Percentiles rank a stretch among this genome's conserved stretches.
Conservation (phyloP, 2,329 filamentous ascomycete genomes). For the Endocalyx cinctus region DNA sequence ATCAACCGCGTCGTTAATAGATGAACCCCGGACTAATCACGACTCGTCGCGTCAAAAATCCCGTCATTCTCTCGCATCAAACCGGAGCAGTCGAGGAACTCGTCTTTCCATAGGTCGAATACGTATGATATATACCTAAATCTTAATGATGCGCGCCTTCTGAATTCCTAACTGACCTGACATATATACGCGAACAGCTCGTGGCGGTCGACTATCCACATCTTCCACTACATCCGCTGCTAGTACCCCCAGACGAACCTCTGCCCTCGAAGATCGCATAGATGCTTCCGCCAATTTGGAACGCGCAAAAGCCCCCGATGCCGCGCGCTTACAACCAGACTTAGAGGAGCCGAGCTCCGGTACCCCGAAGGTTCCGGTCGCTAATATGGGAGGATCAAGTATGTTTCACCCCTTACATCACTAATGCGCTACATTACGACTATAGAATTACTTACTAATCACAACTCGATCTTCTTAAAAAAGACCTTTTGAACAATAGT, state of each 20-base stretch:
- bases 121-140: not conserved
- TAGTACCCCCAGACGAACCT: constrained; percentile 9
- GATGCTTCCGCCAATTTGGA: constrained; percentile 11
- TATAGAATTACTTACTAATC: not conserved
- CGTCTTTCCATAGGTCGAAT: not conserved
- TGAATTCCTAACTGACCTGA: not conserved
- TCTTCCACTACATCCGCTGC: constrained; percentile 15
- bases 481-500: not conserved
- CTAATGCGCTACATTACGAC: not conserved
- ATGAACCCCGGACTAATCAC: not conserved
- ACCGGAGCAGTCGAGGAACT: too few relatives aligned
- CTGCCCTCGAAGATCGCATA: constrained; percentile 7
- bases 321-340: constrained; percentile 9
- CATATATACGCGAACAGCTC: not conserved
- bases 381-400: constrained; percentile 24
- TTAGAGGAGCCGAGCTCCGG: constrained; percentile 7
- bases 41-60: not conserved
- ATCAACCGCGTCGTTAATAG: not conserved
- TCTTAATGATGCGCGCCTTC: not conserved
- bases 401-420: constrained; percentile 3
- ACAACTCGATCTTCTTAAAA: not conserved
- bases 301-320: constrained; percentile 13
- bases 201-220: constrained; percentile 11
- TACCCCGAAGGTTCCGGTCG: constrained; percentile 17
- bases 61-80: too few relatives aligned